phyloP scores from a whole-genome alignment of 441 rosid species.

The Populus hybrid region DNA sequence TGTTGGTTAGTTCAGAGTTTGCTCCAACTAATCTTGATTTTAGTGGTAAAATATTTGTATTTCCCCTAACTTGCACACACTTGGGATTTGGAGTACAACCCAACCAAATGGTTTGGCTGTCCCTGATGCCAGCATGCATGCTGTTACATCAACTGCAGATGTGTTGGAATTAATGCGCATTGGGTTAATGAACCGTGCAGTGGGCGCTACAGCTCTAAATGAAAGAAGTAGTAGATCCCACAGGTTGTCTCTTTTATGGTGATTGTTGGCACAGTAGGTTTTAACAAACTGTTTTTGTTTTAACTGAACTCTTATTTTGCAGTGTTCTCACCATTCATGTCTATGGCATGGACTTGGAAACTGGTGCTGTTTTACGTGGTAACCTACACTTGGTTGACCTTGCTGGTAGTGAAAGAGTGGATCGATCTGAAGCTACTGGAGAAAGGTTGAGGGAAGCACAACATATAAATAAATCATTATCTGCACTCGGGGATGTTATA shows the following conservation, averaged over 20 bases:
- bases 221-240: slow-evolving; percentile 45
- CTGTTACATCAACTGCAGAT: slow-evolving; percentile 32
- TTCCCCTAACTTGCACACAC: slow-evolving; percentile 38
- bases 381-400: slow-evolving; percentile 37
- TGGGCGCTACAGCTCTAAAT: slow-evolving; percentile 34
- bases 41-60: not conserved
- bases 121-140: slow-evolving; percentile 38
- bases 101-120: slow-evolving; percentile 42
- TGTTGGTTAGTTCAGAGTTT: not conserved
- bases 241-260: slow-evolving; percentile 23
- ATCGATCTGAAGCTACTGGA: slow-evolving; percentile 36
- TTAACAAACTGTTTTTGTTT: not conserved
- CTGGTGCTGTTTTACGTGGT: slow-evolving; percentile 30
- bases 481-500: slow-evolving; percentile 39
- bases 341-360: slow-evolving; percentile 27
- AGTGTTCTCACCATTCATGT: slow-evolving; percentile 41
- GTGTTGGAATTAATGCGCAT: slow-evolving; percentile 33
- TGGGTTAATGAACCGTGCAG: slow-evolving; percentile 33
- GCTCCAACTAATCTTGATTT: not conserved
- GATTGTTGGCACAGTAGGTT: not conserved
- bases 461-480: slow-evolving; percentile 36
- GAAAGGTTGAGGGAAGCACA: slow-evolving; percentile 41
- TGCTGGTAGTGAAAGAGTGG: slow-evolving; percentile 41
- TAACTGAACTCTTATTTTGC: slow-evolving; percentile 10
- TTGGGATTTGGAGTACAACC: slow-evolving; percentile 41